Evolutionary conservation across 1,139 yeast species (phyloP).

Genomic region (Saccharomyces hybrid): DNA sequence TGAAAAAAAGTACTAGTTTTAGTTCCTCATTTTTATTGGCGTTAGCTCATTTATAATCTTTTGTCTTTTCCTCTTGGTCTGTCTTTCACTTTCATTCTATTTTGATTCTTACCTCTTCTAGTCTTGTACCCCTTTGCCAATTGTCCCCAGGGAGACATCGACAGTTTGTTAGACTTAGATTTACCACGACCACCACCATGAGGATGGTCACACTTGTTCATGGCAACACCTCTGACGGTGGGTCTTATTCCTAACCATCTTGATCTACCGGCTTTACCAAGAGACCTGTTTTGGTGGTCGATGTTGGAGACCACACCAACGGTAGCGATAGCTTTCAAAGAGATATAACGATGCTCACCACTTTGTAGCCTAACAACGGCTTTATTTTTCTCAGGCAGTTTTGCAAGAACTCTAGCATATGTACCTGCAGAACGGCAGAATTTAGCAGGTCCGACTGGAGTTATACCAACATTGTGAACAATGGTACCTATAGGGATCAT

Average conservation of each 20-base stretch:
- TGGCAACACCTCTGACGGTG: slow-evolving; percentile 94
- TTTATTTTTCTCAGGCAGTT: slow-evolving; percentile 58
- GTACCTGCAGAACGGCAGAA: slow-evolving; percentile 93
- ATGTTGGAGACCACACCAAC: slow-evolving; percentile 92
- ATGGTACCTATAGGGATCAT: slow-evolving; percentile 93
- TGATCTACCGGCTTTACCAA: slow-evolving; percentile 96
- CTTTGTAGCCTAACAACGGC: slow-evolving; percentile 79
- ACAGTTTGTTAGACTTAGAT: slow-evolving; percentile 87
- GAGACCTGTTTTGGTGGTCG: slow-evolving; percentile 79
- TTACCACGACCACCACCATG: slow-evolving; percentile 99
- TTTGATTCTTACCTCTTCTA: slow-evolving; percentile 78
- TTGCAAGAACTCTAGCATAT: slow-evolving; percentile 80
- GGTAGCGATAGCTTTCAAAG: slow-evolving; percentile 84
- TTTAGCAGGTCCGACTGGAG: slow-evolving; percentile 75
- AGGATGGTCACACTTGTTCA: slow-evolving; percentile 97
- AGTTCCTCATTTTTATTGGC: background rate
- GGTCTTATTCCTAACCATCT: slow-evolving; percentile 94
- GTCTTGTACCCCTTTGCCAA: slow-evolving; percentile 90
- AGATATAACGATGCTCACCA: slow-evolving; percentile 89
- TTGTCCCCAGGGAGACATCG: slow-evolving; percentile 96
- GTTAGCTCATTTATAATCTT: slow-evolving; percentile 1
- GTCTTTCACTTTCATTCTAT: slow-evolving; percentile 78
- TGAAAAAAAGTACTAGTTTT: background rate
- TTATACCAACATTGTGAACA: slow-evolving; percentile 78
- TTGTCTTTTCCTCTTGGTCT: slow-evolving; percentile 53